phyloP scores from a whole-genome alignment of 129 eudicot genomes.

The Arctium lappa region DNA sequence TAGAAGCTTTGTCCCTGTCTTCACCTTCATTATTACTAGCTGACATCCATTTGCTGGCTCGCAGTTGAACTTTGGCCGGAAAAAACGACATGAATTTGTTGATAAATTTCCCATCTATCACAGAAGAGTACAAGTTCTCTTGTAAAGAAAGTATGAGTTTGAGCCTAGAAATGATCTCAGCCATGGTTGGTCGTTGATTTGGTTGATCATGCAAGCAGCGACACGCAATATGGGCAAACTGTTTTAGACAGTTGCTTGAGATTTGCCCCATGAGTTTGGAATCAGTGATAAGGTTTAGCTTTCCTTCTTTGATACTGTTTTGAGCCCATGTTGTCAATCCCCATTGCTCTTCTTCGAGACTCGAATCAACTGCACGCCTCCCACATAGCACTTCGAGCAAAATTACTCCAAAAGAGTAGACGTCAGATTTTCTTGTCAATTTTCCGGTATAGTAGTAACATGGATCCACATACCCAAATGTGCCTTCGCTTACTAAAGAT shows the following conservation, averaged over 20 bases:
- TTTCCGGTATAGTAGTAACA: not conserved
- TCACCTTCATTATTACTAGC: not conserved
- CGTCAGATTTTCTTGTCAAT: constrained; percentile 13
- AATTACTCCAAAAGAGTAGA: not conserved
- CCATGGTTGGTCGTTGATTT: constrained; percentile 33
- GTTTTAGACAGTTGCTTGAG: constrained; percentile 6
- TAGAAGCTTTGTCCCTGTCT: not conserved
- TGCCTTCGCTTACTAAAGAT: too few species aligned
- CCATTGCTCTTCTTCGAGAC: constrained; percentile 16
- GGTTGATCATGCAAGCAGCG: constrained; percentile 27
- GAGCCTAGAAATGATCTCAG: constrained; percentile 27
- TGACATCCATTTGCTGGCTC: not conserved
- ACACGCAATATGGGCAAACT: too few species aligned
- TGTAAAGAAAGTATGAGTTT: constrained; percentile 18
- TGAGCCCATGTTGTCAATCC: constrained; percentile 6
- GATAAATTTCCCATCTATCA: not conserved
- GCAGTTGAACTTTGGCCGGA: not conserved
- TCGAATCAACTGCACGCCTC: constrained; percentile 22
- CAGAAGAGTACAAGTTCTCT: not conserved
- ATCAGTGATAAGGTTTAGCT: constrained; percentile 4
- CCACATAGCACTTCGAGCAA: constrained; percentile 23
- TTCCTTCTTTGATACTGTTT: constrained; percentile 13
- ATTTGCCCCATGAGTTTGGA: not conserved
- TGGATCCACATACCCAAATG: constrained; percentile 9
- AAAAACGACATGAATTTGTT: not conserved